Conservation (phyloP, 2,329 filamentous ascomycete species). For the Botrytis medusae region DNA sequence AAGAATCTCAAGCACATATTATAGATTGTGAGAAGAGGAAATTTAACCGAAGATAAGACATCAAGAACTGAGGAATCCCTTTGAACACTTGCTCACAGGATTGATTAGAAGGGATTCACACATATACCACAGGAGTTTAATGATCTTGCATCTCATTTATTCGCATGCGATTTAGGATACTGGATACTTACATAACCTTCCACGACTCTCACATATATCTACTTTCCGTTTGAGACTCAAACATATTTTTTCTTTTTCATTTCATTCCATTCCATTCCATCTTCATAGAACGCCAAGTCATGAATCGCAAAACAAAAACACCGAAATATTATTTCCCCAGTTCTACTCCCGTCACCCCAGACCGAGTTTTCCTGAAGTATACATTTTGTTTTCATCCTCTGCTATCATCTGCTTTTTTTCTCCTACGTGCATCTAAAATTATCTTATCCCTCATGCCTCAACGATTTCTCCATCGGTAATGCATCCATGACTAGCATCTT, state of each 20-base stretch:
- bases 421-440: too few relatives aligned
- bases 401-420: neutral
- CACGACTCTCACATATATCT: neutral
- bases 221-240: neutral
- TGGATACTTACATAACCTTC: neutral
- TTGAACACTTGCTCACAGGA: neutral
- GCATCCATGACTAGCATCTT: slow-evolving; percentile 58
- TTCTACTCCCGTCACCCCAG: neutral
- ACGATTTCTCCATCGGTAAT: slow-evolving; percentile 51
- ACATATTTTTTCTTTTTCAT: neutral
- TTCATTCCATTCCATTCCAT: neutral
- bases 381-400: neutral
- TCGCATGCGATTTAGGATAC: neutral
- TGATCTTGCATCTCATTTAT: neutral
- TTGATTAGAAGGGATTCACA: neutral
- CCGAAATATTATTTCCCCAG: neutral
- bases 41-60: neutral
- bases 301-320: neutral
- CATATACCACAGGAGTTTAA: neutral
- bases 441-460: neutral
- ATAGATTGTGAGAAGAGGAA: neutral
- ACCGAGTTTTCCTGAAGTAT: neutral
- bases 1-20: neutral
- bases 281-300: neutral
- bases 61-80: neutral